A percentile compares a stretch with the other conserved stretches of the same genome.
Evolutionary conservation across 2,329 filamentous ascomycete genomes (phyloP).

Genomic region (Gliomastix tumulicola): DNA sequence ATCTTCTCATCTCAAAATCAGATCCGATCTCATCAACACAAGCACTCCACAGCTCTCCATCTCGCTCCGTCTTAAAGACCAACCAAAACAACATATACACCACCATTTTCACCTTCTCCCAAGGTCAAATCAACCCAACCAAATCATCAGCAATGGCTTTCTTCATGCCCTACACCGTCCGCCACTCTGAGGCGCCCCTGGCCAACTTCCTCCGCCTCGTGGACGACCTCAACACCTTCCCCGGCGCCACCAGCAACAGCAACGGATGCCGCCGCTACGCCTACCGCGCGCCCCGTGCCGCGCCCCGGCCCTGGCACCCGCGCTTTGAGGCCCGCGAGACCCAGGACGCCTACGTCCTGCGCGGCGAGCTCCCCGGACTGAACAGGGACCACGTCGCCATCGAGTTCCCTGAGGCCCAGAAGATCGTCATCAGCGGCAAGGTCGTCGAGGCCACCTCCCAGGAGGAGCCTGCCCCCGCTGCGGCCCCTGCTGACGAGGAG

Average conservation of each 20-base stretch:
- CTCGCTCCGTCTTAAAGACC: no score
- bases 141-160: no score
- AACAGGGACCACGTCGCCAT: slow-evolving; percentile 60
- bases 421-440: slow-evolving; percentile 58
- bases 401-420: slow-evolving; percentile 62
- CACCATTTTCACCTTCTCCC: no score
- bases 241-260: no score
- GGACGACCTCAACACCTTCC: no score
- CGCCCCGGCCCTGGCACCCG: slow-evolving; percentile 43
- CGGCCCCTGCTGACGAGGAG: no score
- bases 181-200: neutral
- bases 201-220: neutral
- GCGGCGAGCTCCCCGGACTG: slow-evolving; percentile 64
- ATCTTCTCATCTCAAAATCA: no score
- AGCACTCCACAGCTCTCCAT: no score
- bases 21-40: no score
- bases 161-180: neutral
- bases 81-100: no score
- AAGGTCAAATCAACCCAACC: no score
- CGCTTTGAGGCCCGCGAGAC: slow-evolving; percentile 64
- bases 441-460: neutral
- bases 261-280: neutral
- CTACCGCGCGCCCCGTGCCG: neutral
- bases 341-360: slow-evolving; percentile 56
- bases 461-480: neutral